Conservation (phyloP, 1,139 yeast species). For the Spathaspora sp. region DNA sequence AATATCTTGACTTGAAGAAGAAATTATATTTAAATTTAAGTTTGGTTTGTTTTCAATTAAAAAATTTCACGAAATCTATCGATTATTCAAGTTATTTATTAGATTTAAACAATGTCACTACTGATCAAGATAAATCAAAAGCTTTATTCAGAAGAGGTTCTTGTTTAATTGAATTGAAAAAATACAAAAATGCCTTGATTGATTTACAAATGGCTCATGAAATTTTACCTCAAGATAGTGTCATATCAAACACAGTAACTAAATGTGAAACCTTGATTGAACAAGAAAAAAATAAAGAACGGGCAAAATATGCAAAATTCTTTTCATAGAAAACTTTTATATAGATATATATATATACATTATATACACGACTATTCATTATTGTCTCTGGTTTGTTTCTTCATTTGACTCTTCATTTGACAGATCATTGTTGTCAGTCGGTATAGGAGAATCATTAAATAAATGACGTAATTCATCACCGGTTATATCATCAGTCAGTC, state of each 20-base stretch:
- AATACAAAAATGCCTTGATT: conserved; percentile 49
- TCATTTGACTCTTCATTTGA: neutral
- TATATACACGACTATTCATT: neutral
- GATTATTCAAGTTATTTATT: conserved; percentile 56
- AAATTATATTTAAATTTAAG: conserved; percentile 63
- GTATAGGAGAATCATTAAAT: conserved; percentile 4
- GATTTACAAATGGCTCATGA: conserved; percentile 46
- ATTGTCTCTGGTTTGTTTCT: neutral
- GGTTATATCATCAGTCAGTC: conserved; percentile 8
- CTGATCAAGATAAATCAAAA: conserved; percentile 53
- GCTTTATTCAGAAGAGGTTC: conserved; percentile 62
- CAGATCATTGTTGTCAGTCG: neutral
- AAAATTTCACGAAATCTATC: conserved; percentile 44
- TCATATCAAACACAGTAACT: conserved; percentile 43
- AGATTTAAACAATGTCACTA: conserved; percentile 42
- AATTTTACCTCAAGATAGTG: conserved; percentile 51
- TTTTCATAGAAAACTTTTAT: conserved; percentile 24
- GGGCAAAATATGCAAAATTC: conserved; percentile 57
- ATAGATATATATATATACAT: neutral
- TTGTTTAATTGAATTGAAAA: conserved; percentile 42
- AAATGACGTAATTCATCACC: conserved; percentile 3
- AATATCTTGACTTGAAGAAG: conserved; percentile 56
- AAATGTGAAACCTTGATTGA: conserved; percentile 38
- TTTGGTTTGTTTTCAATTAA: conserved; percentile 48
- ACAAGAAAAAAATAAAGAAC: conserved; percentile 48